Conservation (phyloP, 306 rosid species). For the Vigna reflexopilosa region DNA sequence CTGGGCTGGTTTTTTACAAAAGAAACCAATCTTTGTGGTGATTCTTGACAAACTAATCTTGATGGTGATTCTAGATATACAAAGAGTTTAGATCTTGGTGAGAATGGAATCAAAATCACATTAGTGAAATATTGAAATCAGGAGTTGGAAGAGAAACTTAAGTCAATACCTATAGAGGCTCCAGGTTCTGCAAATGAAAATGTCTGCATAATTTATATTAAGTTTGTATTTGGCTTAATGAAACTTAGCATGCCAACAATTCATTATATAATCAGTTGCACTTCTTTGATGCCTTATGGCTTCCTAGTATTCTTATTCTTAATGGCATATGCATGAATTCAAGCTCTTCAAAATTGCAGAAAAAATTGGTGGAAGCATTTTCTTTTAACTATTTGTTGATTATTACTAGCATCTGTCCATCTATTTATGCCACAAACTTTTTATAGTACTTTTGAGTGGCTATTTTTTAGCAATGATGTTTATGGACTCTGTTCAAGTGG, state of each 20-base stretch:
- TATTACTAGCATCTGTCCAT: conserved; percentile 9
- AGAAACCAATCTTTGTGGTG: no score
- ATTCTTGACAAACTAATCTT: no score
- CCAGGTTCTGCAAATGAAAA: conserved; percentile 59
- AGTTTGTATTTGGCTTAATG: conserved; percentile 18
- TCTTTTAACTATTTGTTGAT: conserved; percentile 27
- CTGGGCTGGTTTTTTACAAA: no score
- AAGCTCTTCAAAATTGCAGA: conserved; percentile 5
- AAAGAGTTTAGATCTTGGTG: no score
- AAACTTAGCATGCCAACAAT: conserved; percentile 24
- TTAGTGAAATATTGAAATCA: conserved; percentile 50
- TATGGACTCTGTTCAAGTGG: conserved; percentile 9
- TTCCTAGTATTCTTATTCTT: conserved; percentile 24
- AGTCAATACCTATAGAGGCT: conserved; percentile 54
- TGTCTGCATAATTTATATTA: conserved; percentile 13
- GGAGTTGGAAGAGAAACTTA: conserved; percentile 78
- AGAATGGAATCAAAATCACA: no score
- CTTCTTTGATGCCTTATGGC: conserved; percentile 15
- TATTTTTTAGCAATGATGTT: conserved; percentile 24
- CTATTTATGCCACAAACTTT: neutral
- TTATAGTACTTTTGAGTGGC: conserved; percentile 2
- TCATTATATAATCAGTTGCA: conserved; percentile 21
- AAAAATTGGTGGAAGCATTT: conserved; percentile 36
- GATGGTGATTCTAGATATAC: no score
- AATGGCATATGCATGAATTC: conserved; percentile 19